Conservation (phyloP, 2,329 filamentous ascomycete species). For the Colletotrichum cuscutae region DNA sequence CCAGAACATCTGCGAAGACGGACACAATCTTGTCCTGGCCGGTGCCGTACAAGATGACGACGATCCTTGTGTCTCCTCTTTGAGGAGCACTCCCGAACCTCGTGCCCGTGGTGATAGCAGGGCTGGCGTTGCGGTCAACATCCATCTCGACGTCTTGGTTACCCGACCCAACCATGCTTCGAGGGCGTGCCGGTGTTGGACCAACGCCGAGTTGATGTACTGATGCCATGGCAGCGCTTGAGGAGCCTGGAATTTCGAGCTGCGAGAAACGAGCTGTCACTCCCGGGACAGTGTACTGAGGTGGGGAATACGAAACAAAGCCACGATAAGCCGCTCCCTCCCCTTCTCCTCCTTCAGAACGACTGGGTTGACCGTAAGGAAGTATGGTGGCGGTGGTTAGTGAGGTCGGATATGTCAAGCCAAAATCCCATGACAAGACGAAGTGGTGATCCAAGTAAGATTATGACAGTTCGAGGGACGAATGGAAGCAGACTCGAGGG, state of each 20-base stretch:
- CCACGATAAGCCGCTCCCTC: conserved; percentile 24
- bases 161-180: conserved; percentile 40
- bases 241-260: conserved; percentile 18
- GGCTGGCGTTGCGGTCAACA: conserved; percentile 48
- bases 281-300: conserved; percentile 9
- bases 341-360: conserved; percentile 33
- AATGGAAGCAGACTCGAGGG: conserved; percentile 14
- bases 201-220: conserved; percentile 50
- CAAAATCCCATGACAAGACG: conserved; percentile 32
- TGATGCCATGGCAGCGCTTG: conserved; percentile 46
- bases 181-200: conserved; percentile 43
- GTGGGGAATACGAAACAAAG: not conserved
- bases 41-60: conserved; percentile 75
- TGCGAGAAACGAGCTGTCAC: conserved; percentile 29
- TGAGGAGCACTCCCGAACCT: conserved; percentile 58
- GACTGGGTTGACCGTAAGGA: conserved; percentile 13
- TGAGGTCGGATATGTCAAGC: conserved; percentile 12
- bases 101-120: conserved; percentile 48
- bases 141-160: conserved; percentile 43
- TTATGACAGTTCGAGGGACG: conserved; percentile 15
- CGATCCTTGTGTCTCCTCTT: conserved; percentile 66
- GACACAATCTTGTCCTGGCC: conserved; percentile 80
- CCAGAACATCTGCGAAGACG: conserved; percentile 81
- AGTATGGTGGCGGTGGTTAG: conserved; percentile 29
- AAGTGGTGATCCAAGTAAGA: conserved; percentile 9